Conservation (phyloP, 805 yeast genomes). For the Wickerhamiella vanderwaltii region DNA sequence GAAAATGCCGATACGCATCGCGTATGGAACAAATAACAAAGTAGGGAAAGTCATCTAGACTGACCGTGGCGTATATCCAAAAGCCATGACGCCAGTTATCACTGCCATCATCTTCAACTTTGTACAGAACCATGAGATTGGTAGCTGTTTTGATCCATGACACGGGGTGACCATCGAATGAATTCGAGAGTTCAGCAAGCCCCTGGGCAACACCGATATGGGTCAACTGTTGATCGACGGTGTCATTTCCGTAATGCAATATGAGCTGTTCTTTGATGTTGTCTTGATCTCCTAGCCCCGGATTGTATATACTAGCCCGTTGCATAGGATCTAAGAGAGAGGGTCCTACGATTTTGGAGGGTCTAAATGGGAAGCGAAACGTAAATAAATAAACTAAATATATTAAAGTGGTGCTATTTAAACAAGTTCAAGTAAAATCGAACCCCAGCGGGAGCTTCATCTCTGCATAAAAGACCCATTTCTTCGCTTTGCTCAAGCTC, state of each 20-base stretch:
- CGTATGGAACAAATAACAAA: background rate
- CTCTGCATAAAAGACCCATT: conserved; percentile 48
- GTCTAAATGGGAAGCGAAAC: too few relatives aligned
- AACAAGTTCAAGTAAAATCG: conserved; percentile 43
- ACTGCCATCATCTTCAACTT: conserved; percentile 8
- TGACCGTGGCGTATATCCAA: conserved; percentile 18
- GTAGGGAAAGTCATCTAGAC: conserved; percentile 10
- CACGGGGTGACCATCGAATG: conserved; percentile 17
- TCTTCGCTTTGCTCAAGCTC: conserved; percentile 49
- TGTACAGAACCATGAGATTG: conserved; percentile 8
- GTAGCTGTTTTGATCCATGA: conserved; percentile 10
- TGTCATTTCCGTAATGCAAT: conserved; percentile 11
- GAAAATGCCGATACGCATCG: conserved; percentile 10
- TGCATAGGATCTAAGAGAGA: conserved; percentile 6
- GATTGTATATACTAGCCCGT: conserved; percentile 18
- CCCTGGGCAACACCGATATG: conserved; percentile 22
- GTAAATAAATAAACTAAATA: too few relatives aligned
- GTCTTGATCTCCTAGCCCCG: conserved; percentile 20
- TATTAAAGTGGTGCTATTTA: too few relatives aligned
- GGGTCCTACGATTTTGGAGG: too few relatives aligned
- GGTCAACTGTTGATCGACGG: conserved; percentile 9
- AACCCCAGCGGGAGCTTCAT: conserved; percentile 55
- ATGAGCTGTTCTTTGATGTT: conserved; percentile 19
- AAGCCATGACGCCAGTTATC: conserved; percentile 19
- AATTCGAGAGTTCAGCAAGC: conserved; percentile 19